These are phyloP conservation scores for Arabidopsis lyrata DNA, from an alignment of 441 rosid species.

Conservation along the genomic window DNA sequence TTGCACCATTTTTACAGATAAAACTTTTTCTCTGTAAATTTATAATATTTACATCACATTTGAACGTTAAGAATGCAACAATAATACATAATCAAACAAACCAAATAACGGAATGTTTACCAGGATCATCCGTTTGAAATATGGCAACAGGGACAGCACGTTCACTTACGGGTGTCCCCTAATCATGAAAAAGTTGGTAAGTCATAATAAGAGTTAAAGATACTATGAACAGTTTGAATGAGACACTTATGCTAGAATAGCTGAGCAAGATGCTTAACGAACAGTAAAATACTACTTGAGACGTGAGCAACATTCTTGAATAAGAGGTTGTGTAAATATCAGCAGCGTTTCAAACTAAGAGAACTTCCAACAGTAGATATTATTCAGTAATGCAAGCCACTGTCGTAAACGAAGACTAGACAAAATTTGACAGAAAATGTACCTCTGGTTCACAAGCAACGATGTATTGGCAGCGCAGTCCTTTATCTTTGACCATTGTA, in stretches of 20 bases:
- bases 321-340: constrained; percentile 8
- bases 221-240: constrained; percentile 24
- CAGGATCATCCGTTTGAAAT: constrained; percentile 75
- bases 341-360: constrained; percentile 34
- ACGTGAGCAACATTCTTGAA: constrained; percentile 22
- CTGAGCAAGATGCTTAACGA: constrained; percentile 9
- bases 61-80: constrained; percentile 36
- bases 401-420: background rate
- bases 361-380: constrained; percentile 1
- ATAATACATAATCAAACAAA: constrained; percentile 31
- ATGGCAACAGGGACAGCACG: constrained; percentile 99
- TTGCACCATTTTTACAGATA: constrained; percentile 95
- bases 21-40: constrained; percentile 67
- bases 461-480: constrained; percentile 96
- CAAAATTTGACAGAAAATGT: constrained; percentile 41
- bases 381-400: background rate
- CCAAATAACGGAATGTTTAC: constrained; percentile 50
- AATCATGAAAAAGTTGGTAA: constrained; percentile 50
- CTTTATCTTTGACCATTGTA: constrained; percentile 98
- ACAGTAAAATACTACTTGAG: constrained; percentile 21
- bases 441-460: constrained; percentile 98
- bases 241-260: constrained; percentile 11
- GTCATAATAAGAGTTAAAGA: constrained; percentile 35
- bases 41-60: background rate
- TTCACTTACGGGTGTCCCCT: constrained; percentile 98